Evolutionary conservation across 176 grass and related monocot species (phyloP), one percentile per base, ranked within the genome.

Genomic region (Elymus sibiricus): DNA sequence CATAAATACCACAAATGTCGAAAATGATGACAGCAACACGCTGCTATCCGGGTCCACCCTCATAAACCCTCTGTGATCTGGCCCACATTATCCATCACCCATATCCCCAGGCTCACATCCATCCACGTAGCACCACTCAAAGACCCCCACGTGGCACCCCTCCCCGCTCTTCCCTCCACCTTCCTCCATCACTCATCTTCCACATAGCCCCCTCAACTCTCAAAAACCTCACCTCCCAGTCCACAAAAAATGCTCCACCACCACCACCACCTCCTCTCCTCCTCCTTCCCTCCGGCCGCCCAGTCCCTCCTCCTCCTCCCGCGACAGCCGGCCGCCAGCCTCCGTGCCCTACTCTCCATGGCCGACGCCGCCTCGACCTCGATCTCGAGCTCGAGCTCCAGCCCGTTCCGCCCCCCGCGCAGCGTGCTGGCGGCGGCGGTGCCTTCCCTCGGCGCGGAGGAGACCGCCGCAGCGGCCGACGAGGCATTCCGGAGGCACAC

Each of bases 131-230:
- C 64, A 40, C 68, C 73, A 69, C 7, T 77, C 4, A 19, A 0
- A 11, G 1, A 0, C 0, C 3, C 5, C 63, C 51, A 92, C 88
- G 92, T 92, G 92, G 90, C 90, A 68, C 63, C 9, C 25, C 3
- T 80, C 51, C 65, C 78, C 35, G 1, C 89, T 84, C 51, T 85
- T 95, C 86, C 81, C 91, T 93, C 89, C 86, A 82, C 68, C 77
- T 86, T 51, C 76, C 76, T 31, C 63, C 73, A 7, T 1, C 21
- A 21, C 5, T 27, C n/a, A 28, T 71, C 79, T 86, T 70, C 17
- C 34, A 31, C 60, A 34, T 11, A 58, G 9, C 44, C 15, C 78
- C 66, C 77, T 85, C 21, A 5, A 9, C 37, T 84, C 78, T 69
- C 70, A 85, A 91, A 89, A 76, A 9, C 42, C 39, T 82, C 60